Evolutionary conservation across 345 rosid genomes (phyloP), one percentile per base, ranked within the genome.

Genomic region (Trapa incisa): DNA sequence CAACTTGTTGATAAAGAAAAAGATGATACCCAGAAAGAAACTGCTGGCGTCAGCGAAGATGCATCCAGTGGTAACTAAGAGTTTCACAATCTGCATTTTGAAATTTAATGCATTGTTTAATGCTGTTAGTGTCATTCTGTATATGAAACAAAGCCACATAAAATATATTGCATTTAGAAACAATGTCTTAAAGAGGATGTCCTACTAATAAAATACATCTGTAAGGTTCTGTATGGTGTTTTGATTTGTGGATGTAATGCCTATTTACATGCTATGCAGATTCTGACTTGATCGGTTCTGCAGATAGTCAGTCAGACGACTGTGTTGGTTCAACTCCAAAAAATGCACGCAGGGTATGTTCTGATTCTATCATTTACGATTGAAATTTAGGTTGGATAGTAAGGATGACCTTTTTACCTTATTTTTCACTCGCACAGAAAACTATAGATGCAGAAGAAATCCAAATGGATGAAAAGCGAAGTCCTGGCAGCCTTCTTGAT

Each of bases 251-350:
- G 29, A 69, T 74, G 22, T 67, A 11, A 65, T 5, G 1, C 15
- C 14, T 58, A 4, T 58, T 58, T 3, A 54, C 35, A 17, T 58
- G 13, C 14, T 32, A 0, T 32, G 17, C 84, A 84, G 96, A 76
- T 78, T 83, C 91, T 37, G 95, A 81, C 17, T 75, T 86, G 68
- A 76, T 16, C 36, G 43, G 84, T 74, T 82, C 81, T 60, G 77
- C 89, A 62, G 89, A 85, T 54, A 80, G 83, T 78, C 91, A 76
- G 70, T 74, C 82, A n/a, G 81, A 69, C 68, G 77, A 74, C 53
- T 81, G 80, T 64, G 82, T 81, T 80, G 82, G 73, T 67, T 70
- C 76, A 61, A 72, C 71, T 76, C 78, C 76, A 29, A 73, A 53
- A 29, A 75, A 71, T 65, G 70, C 71, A 56, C 63, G 79, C 39